Conservation (phyloP, 108 stramenopile genomes). For the Mayamaea pseudoterrestris region DNA sequence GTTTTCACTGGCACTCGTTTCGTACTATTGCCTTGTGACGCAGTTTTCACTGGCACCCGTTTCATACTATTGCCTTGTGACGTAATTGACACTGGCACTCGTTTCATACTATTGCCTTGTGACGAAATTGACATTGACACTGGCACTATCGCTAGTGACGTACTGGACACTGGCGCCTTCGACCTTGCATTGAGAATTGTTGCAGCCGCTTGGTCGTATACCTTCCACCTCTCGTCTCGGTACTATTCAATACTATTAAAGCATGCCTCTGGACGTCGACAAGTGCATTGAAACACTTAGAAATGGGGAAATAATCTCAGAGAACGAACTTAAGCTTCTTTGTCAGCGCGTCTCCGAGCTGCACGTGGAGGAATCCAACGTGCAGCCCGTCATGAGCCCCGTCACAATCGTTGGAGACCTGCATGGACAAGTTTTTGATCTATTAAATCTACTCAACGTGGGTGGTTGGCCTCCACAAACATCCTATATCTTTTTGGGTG, state of each 20-base stretch:
- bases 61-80: too few species aligned
- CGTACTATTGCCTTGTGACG: too few species aligned
- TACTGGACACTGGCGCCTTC: too few species aligned
- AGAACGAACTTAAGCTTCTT: constrained; percentile 42
- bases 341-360: constrained; percentile 50
- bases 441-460: constrained; percentile 55
- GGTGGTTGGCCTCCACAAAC: constrained; percentile 71
- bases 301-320: constrained; percentile 63
- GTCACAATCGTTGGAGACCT: constrained; percentile 91
- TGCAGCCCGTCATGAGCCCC: constrained; percentile 65
- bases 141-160: too few species aligned
- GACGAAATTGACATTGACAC: too few species aligned
- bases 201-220: too few species aligned
- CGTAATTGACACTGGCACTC: too few species aligned
- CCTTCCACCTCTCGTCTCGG: too few species aligned
- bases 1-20: too few species aligned
- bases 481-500: constrained; percentile 85
- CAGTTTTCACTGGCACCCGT: too few species aligned
- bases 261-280: constrained; percentile 53
- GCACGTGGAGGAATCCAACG: constrained; percentile 78
- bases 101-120: too few species aligned
- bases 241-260: neutral
- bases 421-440: constrained; percentile 94
- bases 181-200: too few species aligned
- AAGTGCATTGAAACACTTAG: constrained; percentile 65